Percentiles rank a stretch among this genome's conserved stretches.
Conservation (phyloP, 768 basidiomycete genomes). For the Tylopilus subfusipes region DNA sequence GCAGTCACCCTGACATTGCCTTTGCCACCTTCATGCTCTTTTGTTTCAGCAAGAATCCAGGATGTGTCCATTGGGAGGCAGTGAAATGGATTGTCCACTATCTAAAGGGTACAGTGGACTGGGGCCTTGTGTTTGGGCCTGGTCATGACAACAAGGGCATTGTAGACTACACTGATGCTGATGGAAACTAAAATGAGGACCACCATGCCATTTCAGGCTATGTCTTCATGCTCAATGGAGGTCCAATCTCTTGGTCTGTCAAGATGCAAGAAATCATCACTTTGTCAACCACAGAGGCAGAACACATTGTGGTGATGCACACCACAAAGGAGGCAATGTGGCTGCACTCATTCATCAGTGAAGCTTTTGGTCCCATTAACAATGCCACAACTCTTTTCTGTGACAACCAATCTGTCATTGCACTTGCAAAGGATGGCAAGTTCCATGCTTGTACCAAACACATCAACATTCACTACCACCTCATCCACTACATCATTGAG, state of each 20-base stretch:
- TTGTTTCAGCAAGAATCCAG: neutral
- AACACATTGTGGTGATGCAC: neutral
- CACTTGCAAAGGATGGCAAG: neutral
- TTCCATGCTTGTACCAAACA: neutral
- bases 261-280: neutral
- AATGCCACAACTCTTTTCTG: neutral
- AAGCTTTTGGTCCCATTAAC: neutral
- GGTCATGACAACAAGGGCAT: neutral
- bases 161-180: neutral
- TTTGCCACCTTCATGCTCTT: neutral
- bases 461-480: neutral
- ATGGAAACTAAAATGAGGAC: neutral
- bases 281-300: neutral
- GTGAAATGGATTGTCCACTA: neutral
- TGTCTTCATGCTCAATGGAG: neutral
- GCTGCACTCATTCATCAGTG: neutral
- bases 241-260: neutral
- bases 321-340: neutral
- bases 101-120: neutral
- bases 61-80: neutral
- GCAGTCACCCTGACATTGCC: neutral
- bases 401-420: neutral
- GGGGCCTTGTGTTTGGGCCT: neutral
- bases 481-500: neutral
- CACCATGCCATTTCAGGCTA: neutral